A percentile compares a stretch with the other conserved stretches of the same genome.
Evolutionary conservation across 2,329 filamentous ascomycete species (phyloP).

Genomic region (Alternaria brassicae): DNA sequence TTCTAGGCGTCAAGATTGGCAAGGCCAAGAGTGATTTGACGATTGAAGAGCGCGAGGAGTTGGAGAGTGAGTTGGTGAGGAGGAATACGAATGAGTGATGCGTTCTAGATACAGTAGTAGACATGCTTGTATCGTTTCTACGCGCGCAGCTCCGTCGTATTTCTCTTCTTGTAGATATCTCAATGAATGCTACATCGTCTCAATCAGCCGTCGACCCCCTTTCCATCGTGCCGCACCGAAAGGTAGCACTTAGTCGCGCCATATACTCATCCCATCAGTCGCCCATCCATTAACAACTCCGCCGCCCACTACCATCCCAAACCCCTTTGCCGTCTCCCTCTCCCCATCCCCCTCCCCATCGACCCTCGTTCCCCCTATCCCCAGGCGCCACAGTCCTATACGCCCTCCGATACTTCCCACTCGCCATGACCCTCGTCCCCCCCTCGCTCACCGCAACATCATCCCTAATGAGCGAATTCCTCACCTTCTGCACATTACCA

Average conservation of each 20-base stretch:
- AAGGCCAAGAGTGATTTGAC: constrained; percentile 48
- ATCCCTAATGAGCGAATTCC: constrained; percentile 29
- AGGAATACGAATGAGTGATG: constrained; percentile 15
- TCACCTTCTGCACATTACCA: constrained; percentile 16
- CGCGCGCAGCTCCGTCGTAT: background rate
- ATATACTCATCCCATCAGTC: too few species aligned
- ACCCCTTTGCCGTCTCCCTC: too few species aligned
- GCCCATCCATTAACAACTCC: too few species aligned
- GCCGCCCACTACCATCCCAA: too few species aligned
- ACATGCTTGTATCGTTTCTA: background rate
- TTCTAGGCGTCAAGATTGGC: constrained; percentile 47
- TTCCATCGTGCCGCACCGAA: background rate
- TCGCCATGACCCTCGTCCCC: background rate
- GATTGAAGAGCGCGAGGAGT: constrained; percentile 40
- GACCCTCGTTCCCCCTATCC: background rate
- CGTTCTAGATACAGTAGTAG: background rate
- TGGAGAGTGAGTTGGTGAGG: constrained; percentile 40
- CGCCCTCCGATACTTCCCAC: background rate
- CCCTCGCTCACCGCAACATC: constrained; percentile 22
- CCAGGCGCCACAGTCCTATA: background rate
- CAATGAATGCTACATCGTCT: background rate
- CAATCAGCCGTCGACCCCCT: background rate
- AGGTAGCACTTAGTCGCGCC: too few species aligned
- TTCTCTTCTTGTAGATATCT: background rate
- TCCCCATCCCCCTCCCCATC: too few species aligned